A percentile compares a stretch with the other conserved stretches of the same genome.
Evolutionary conservation across 331 rosid genomes (phyloP).

Genomic region (Erythrophleum ivorense): DNA sequence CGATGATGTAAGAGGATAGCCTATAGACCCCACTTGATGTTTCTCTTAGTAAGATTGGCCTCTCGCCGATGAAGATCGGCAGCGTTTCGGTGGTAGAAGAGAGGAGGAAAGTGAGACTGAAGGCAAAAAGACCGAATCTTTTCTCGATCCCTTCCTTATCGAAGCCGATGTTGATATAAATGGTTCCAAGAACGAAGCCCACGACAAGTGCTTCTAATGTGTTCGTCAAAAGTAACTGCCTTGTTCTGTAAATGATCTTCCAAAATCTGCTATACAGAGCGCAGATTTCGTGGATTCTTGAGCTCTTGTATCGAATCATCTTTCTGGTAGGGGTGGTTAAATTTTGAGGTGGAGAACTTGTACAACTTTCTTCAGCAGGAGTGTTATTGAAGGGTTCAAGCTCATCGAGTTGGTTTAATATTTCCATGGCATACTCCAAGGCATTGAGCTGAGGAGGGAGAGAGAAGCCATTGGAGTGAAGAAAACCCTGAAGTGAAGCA

Average conservation of each 20-base stretch:
- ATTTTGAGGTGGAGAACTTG: conserved; percentile 24
- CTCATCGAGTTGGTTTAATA: conserved; percentile 59
- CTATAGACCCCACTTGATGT: conserved; percentile 91
- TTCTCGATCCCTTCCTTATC: conserved; percentile 77
- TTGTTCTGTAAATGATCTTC: conserved; percentile 81
- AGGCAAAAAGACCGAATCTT: conserved; percentile 87
- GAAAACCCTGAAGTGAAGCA: conserved; percentile 59
- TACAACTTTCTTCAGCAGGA: conserved; percentile 34
- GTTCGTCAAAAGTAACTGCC: conserved; percentile 77
- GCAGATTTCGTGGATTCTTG: conserved; percentile 69
- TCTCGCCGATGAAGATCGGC: conserved; percentile 84
- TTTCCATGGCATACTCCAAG: conserved; percentile 86
- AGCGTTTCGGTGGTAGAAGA: conserved; percentile 90
- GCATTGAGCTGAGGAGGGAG: conserved; percentile 94
- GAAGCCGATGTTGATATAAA: conserved; percentile 82
- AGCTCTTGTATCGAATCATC: conserved; percentile 61
- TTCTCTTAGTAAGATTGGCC: conserved; percentile 85
- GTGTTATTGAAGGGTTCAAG: conserved; percentile 31
- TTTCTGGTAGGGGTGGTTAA: conserved; percentile 10
- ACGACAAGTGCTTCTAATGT: conserved; percentile 81
- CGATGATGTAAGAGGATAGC: conserved; percentile 82
- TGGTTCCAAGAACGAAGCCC: conserved; percentile 88
- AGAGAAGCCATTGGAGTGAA: conserved; percentile 64
- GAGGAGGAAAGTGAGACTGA: conserved; percentile 86
- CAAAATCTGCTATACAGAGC: conserved; percentile 70